Percentiles rank a stretch among this genome's conserved stretches.
Conservation (phyloP, 2,329 filamentous ascomycete species). For the Corniculantispora saksenae region DNA sequence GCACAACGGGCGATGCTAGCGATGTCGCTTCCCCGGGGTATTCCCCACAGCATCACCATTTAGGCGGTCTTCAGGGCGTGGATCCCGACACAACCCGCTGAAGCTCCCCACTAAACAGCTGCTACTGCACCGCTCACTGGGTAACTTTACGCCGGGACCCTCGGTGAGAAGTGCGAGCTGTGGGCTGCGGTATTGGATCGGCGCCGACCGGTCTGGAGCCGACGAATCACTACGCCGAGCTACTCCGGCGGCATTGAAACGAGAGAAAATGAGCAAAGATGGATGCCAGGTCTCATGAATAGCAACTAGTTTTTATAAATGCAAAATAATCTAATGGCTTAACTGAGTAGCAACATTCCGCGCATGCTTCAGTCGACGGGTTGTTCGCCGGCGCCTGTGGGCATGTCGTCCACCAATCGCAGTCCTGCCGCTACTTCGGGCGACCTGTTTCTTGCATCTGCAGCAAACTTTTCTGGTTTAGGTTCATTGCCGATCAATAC, state of each 20-base stretch:
- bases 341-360: background rate
- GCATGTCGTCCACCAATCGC: background rate
- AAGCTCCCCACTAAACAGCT: conserved; percentile 1
- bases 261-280: background rate
- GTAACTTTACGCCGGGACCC: background rate
- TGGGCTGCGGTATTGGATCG: background rate
- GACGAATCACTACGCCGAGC: conserved; percentile 12
- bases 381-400: background rate
- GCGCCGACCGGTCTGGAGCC: background rate
- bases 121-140: background rate
- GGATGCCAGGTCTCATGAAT: background rate
- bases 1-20: conserved; percentile 1
- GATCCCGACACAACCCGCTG: conserved; percentile 16
- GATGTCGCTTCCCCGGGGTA: conserved; percentile 7
- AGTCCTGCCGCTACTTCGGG: background rate
- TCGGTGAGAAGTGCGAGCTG: conserved; percentile 18
- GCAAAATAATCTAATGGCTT: background rate
- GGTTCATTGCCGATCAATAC: conserved; percentile 26
- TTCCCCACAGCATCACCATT: conserved; percentile 6
- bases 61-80: conserved; percentile 5
- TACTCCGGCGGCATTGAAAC: background rate
- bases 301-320: conserved; percentile 1
- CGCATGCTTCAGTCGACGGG: background rate
- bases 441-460: background rate
- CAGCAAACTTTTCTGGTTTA: background rate